phyloP scores from a whole-genome alignment of 1,284 basidiomycete genomes.

The Mycosarcoma mackinlayi region DNA sequence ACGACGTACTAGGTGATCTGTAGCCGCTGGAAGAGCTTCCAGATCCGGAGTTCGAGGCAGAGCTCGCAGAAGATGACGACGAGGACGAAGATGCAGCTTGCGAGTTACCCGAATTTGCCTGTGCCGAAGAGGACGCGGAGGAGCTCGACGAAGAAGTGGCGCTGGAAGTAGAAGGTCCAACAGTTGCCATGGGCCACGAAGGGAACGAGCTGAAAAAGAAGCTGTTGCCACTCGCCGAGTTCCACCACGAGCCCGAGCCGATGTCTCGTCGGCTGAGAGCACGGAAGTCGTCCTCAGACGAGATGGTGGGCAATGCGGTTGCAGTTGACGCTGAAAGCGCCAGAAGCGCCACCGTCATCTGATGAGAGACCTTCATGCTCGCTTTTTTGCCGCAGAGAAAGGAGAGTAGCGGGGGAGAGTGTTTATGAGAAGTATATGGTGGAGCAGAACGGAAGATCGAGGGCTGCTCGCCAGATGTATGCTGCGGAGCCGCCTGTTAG shows the following conservation, averaged over 20 bases:
- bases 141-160: conserved; percentile 5
- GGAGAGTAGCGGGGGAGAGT: no score
- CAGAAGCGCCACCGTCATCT: conserved; percentile 23
- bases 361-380: conserved; percentile 12
- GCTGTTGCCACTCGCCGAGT: background rate
- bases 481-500: no score
- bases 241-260: conserved; percentile 8
- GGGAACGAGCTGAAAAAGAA: conserved; percentile 10
- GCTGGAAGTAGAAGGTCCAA: background rate
- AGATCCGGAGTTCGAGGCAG: no score
- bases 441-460: no score
- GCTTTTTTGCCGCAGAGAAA: no score
- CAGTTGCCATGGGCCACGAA: conserved; percentile 5
- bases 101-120: no score
- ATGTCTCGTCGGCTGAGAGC: conserved; percentile 2
- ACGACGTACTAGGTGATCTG: no score
- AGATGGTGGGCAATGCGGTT: conserved; percentile 8
- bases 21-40: no score
- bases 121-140: background rate
- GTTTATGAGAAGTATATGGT: no score
- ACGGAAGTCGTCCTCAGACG: background rate
- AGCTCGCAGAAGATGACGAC: no score
- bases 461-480: no score
- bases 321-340: conserved; percentile 7
- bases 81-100: no score